A percentile compares a stretch with the other conserved stretches of the same genome.
Evolutionary conservation across 768 basidiomycete species (phyloP).

Genomic region (Mrakia frigida): DNA sequence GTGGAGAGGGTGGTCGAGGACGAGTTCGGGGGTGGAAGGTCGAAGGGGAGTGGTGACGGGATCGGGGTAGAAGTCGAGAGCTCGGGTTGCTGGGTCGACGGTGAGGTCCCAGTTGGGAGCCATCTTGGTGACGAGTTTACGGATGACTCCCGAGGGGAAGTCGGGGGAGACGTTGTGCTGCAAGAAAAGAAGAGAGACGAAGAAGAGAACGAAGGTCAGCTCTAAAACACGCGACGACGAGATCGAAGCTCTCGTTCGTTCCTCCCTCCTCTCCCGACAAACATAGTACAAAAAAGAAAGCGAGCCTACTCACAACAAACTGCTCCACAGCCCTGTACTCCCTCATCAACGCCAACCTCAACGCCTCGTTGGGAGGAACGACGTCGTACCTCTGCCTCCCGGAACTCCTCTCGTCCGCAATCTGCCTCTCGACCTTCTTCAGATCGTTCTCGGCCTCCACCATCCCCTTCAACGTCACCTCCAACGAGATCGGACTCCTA

Average conservation of each 20-base stretch:
- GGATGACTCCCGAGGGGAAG: slow-evolving; percentile 73
- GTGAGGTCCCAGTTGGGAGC: slow-evolving; percentile 6
- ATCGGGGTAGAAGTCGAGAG: slow-evolving; percentile 35
- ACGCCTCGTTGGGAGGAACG: slow-evolving; percentile 86
- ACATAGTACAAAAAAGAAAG: not conserved
- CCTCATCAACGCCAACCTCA: slow-evolving; percentile 21
- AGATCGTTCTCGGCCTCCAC: slow-evolving; percentile 74
- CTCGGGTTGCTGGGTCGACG: not conserved
- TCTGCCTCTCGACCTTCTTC: slow-evolving; percentile 72
- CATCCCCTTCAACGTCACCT: slow-evolving; percentile 76
- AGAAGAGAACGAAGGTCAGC: slow-evolving; percentile 5
- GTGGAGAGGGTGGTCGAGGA: slow-evolving; percentile 33
- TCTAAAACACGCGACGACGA: too few relatives aligned
- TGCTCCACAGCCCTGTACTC: slow-evolving; percentile 30
- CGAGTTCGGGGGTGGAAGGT: slow-evolving; percentile 27
- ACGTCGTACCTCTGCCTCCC: slow-evolving; percentile 98
- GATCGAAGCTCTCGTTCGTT: slow-evolving; percentile 30
- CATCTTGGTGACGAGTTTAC: slow-evolving; percentile 56
- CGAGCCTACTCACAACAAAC: slow-evolving; percentile 22
- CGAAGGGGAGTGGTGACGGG: slow-evolving; percentile 29
- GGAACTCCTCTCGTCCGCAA: slow-evolving; percentile 86
- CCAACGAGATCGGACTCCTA: slow-evolving; percentile 87
- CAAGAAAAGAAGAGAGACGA: not conserved
- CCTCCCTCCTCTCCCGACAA: not conserved
- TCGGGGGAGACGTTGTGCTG: slow-evolving; percentile 75